A percentile compares a stretch with the other conserved stretches of the same genome.
Evolutionary conservation across 2,329 filamentous ascomycete species (phyloP).

Genomic region (Aspergillus udagawae): DNA sequence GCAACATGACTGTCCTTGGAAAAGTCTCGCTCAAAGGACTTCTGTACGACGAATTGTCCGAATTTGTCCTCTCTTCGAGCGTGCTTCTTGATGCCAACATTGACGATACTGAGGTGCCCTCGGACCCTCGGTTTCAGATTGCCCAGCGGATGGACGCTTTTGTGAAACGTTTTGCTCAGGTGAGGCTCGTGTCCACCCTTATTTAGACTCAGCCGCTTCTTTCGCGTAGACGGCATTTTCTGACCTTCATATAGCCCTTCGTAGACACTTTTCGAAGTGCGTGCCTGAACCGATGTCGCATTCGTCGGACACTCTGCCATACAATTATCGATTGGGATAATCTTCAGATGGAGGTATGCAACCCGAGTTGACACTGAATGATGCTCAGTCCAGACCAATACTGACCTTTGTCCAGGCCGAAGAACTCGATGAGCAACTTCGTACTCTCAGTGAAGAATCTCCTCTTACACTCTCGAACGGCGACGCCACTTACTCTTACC

Average conservation of each 20-base stretch:
- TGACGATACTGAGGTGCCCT: conserved; percentile 69
- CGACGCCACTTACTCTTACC: conserved; percentile 62
- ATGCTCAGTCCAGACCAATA: background rate
- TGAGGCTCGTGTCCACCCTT: conserved; percentile 16
- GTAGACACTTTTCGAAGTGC: conserved; percentile 78
- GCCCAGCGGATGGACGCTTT: conserved; percentile 70
- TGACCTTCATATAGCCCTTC: conserved; percentile 58
- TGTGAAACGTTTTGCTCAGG: conserved; percentile 50
- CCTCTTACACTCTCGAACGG: conserved; percentile 51
- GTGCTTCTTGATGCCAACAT: conserved; percentile 68
- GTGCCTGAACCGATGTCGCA: conserved; percentile 85
- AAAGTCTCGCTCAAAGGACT: conserved; percentile 67
- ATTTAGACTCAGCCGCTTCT: background rate
- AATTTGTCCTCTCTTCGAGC: conserved; percentile 69
- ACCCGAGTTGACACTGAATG: background rate
- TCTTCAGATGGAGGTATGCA: conserved; percentile 68
- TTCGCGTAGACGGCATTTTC: background rate
- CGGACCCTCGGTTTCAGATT: conserved; percentile 70
- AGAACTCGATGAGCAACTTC: conserved; percentile 67
- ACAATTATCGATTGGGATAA: conserved; percentile 77
- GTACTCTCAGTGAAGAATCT: conserved; percentile 57
- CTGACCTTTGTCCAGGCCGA: conserved; percentile 47
- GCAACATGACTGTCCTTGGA: conserved; percentile 66
- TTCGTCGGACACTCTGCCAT: conserved; percentile 85
- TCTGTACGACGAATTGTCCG: conserved; percentile 75